phyloP scores from a whole-genome alignment of 2,329 filamentous ascomycete species.

The Hypomyces perniciosus region DNA sequence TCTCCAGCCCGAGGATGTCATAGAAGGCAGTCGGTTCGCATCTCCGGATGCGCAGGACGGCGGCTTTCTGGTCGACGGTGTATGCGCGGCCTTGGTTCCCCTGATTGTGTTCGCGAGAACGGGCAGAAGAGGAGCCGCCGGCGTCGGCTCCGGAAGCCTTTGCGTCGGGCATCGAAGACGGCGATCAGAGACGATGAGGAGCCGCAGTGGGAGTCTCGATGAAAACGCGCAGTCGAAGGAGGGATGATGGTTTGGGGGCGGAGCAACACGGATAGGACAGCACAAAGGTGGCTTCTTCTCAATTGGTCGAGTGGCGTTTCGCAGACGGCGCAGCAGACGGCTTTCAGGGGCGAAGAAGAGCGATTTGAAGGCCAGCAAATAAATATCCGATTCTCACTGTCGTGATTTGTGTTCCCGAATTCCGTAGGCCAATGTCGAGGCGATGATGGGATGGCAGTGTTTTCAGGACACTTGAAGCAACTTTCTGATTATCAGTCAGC shows the following conservation, averaged over 20 bases:
- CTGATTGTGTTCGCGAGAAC: slow-evolving; percentile 64
- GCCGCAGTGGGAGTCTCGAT: background rate
- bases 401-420: no score
- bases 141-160: slow-evolving; percentile 50
- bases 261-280: no score
- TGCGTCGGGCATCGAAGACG: slow-evolving; percentile 38
- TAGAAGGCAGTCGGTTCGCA: slow-evolving; percentile 88
- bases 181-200: background rate
- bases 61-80: slow-evolving; percentile 85
- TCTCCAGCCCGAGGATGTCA: slow-evolving; percentile 77
- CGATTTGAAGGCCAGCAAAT: no score
- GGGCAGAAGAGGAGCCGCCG: slow-evolving; percentile 32
- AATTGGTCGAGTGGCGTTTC: background rate
- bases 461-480: no score
- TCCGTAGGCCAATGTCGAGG: no score
- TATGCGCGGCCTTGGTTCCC: slow-evolving; percentile 71
- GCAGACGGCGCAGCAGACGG: no score
- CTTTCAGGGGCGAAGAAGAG: no score
- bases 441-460: no score
- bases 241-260: no score
- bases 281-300: slow-evolving; percentile 11
- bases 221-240: background rate
- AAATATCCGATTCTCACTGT: no score
- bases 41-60: slow-evolving; percentile 79
- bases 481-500: no score